phyloP scores from a whole-genome alignment of 2,329 filamentous ascomycete species.

The Microcyclospora pomicola region DNA sequence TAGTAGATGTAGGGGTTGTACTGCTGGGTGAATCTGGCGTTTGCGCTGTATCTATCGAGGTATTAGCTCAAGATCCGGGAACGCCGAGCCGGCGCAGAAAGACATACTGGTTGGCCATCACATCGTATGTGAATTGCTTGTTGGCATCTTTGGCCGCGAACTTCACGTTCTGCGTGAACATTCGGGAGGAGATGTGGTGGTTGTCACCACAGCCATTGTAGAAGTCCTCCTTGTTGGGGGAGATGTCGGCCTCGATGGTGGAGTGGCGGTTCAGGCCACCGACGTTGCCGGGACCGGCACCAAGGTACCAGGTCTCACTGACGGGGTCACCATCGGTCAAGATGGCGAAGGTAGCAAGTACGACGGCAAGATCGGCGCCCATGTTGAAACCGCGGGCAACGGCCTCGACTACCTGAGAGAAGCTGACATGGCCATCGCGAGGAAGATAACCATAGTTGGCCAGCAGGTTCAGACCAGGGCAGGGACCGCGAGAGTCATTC shows the following conservation, averaged over 20 bases:
- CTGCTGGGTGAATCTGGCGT: conserved; percentile 7
- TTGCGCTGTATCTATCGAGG: too few species aligned
- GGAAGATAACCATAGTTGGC: conserved; percentile 30
- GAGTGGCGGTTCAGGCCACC: conserved; percentile 20
- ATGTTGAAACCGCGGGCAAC: conserved; percentile 25
- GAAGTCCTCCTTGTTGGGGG: conserved; percentile 22
- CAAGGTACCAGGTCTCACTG: conserved; percentile 17
- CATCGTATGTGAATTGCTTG: conserved; percentile 15
- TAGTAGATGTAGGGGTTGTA: conserved; percentile 23
- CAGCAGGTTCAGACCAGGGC: conserved; percentile 27
- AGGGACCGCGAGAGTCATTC: conserved; percentile 22
- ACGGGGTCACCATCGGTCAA: conserved; percentile 17
- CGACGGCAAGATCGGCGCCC: conserved; percentile 24
- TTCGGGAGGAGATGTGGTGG: conserved; percentile 20
- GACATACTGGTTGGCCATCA: conserved; percentile 13
- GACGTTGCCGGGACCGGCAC: conserved; percentile 10
- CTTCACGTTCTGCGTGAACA: conserved; percentile 19
- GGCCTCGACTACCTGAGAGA: conserved; percentile 21
- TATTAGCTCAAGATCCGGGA: too few species aligned
- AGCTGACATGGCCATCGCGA: conserved; percentile 26
- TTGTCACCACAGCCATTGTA: conserved; percentile 22
- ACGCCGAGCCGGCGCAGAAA: conserved; percentile 2
- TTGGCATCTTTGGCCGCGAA: conserved; percentile 8
- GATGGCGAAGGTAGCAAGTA: conserved; percentile 22
- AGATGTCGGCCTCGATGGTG: conserved; percentile 19